A percentile compares a stretch with the other conserved stretches of the same genome.
Conservation (phyloP, 2,329 filamentous ascomycete genomes). For the Aspergillus floridensis region DNA sequence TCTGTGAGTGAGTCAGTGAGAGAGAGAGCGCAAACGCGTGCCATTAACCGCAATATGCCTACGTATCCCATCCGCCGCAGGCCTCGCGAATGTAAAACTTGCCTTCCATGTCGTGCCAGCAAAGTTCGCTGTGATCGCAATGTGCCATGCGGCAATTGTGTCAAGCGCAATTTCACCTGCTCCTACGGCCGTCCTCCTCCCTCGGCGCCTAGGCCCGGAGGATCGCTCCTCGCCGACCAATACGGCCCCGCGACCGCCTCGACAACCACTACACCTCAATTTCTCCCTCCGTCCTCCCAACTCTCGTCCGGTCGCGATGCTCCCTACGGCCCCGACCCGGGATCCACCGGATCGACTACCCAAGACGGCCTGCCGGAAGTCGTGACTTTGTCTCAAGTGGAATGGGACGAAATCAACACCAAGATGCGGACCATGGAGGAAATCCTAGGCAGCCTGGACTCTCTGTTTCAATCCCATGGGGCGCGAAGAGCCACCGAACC, state of each 20-base stretch:
- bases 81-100: constrained; percentile 46
- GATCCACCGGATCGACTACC: constrained; percentile 3
- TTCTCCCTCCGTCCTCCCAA: constrained; percentile 13
- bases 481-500: constrained; percentile 19
- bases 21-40: not conserved
- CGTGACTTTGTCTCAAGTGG: constrained; percentile 31
- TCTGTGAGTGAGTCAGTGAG: not conserved
- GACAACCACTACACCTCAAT: constrained; percentile 17
- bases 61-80: constrained; percentile 37
- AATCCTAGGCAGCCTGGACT: constrained; percentile 32
- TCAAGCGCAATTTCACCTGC: constrained; percentile 42
- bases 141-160: constrained; percentile 41
- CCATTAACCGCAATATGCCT: constrained; percentile 23
- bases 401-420: constrained; percentile 37
- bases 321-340: constrained; percentile 19
- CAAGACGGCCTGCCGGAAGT: constrained; percentile 26
- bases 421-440: constrained; percentile 38
- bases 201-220: constrained; percentile 13
- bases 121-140: constrained; percentile 51
- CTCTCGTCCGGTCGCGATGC: constrained; percentile 17
- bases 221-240: constrained; percentile 10
- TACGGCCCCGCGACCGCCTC: constrained; percentile 16
- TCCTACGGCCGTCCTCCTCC: constrained; percentile 34
- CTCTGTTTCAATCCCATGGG: constrained; percentile 30
- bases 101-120: constrained; percentile 48